Base-by-base conservation (phyloP, 2,329 filamentous ascomycete genomes). In the Elsinoe necatrix region DNA sequence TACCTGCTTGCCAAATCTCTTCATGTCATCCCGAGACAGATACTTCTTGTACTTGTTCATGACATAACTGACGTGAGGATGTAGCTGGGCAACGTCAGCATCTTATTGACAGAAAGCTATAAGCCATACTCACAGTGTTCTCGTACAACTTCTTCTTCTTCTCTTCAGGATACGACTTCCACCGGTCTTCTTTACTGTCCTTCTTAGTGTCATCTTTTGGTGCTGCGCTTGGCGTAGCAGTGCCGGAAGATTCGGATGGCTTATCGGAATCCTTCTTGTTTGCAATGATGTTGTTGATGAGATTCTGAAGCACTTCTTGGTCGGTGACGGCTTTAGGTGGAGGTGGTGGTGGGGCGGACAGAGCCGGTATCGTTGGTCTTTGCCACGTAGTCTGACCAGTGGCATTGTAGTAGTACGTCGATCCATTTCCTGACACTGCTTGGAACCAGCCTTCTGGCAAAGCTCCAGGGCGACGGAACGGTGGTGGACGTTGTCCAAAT, bases 101-200 rank as follows among this genome's bases (percentile, higher is more conserved):
- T 12, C 14, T 11, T 37, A 37, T 8, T 27, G 4, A 5, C 8
- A 7, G 11, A 29, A 41, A 34, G 35, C 31, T 16, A 6, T 20
- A 5, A 20, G 1, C 12, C 9, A 9, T 52, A 75, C 87, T 70
- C 78, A 95, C 89, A 54, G 90, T 95, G 67, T 91, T 91, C 70
- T 96, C 91, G 65, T 96, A 97, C 1, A 95, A 78, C 74, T 89
- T 95, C 81, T 90, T 95, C 72, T 93, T 89, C 72, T 96, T 96
- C 62, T 96, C 91, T 63, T 83, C 69, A 1, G 85, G 77, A 29
- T 85, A 69, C 58, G 78, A 79, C 56, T 82, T 79, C 87, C 87
- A 90, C 67, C 85, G 87, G 48, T 89, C 85, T 64, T 79, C 78
- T 63, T 81, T 84, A 56, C 72, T 70, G 58, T 75, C 74, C 54